Percentiles rank a stretch among this genome's conserved stretches.
phyloP scores from a whole-genome alignment of 2,329 filamentous ascomycete species.

The Colletotrichum liaoningense region DNA sequence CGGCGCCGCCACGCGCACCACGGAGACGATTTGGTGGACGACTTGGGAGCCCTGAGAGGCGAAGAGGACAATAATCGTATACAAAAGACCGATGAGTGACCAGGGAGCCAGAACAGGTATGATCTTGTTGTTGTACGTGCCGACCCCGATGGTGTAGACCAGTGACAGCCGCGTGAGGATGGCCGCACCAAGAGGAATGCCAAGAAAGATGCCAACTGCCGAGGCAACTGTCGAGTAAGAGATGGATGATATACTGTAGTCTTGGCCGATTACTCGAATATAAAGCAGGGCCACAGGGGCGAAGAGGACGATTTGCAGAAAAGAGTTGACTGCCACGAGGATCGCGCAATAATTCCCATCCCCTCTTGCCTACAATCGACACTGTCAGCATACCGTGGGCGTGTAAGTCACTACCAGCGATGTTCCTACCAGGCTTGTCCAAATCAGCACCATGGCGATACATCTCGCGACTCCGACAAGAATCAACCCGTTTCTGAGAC shows the following conservation, averaged over 20 bases:
- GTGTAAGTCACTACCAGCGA: background rate
- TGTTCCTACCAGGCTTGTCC: conserved; percentile 67
- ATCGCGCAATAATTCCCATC: conserved; percentile 87
- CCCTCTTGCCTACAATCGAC: conserved; percentile 67
- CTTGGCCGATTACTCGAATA: conserved; percentile 74
- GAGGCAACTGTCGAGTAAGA: conserved; percentile 78
- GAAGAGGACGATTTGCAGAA: conserved; percentile 80
- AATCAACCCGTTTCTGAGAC: conserved; percentile 75
- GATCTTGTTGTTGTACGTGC: conserved; percentile 77
- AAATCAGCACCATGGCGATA: conserved; percentile 86
- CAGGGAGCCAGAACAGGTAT: conserved; percentile 77
- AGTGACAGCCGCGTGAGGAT: conserved; percentile 78
- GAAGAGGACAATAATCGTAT: conserved; percentile 89
- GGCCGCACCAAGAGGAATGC: conserved; percentile 84
- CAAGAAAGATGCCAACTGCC: conserved; percentile 86
- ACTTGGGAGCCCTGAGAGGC: conserved; percentile 83
- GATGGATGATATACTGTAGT: conserved; percentile 49
- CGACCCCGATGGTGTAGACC: conserved; percentile 62
- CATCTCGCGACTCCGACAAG: conserved; percentile 87
- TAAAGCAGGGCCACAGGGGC: conserved; percentile 77
- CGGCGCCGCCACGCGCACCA: conserved; percentile 83
- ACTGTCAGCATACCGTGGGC: background rate
- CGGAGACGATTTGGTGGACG: conserved; percentile 85
- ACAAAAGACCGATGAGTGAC: conserved; percentile 85
- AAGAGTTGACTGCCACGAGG: conserved; percentile 79